Evolutionary conservation across 495 filamentous ascomycete species (phyloP), one percentile per base, ranked within the genome.

Genomic region (Collariella sp.): DNA sequence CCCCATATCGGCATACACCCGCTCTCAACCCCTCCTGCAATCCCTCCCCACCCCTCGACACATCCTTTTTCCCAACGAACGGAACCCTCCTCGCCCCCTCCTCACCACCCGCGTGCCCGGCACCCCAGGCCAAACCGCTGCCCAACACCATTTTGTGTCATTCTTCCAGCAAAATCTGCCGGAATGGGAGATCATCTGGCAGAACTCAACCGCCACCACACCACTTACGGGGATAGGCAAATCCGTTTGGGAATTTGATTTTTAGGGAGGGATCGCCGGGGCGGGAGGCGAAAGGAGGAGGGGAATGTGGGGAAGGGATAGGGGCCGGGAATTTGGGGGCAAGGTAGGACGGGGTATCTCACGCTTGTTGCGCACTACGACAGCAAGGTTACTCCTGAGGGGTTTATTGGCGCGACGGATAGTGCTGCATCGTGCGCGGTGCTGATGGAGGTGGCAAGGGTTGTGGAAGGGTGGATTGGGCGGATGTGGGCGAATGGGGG

Each of bases 291-390:
- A 67, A 75, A 7, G 34, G 35, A n/a, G 7, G 52, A 62, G 71
- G 1, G 91, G 91, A 0, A 80, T n/a, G n/a, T n/a, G n/a, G n/a
- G n/a, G n/a, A n/a, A n/a, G n/a, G n/a, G n/a, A n/a, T n/a, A n/a
- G n/a, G n/a, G n/a, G n/a, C n/a, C n/a, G n/a, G n/a, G n/a, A n/a
- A n/a, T n/a, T n/a, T n/a, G n/a, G n/a, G n/a, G n/a, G n/a, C n/a
- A n/a, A n/a, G n/a, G n/a, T n/a, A n/a, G 89, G 50, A 80, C 85
- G 6, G 80, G 81, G 26, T 71, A 84, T 16, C 66, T 95, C 51
- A 87, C 88, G 18, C 74, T 95, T n/a, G 91, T 88, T n/a, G 91
- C 91, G 46, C 91, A 96, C 67, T 95, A 94, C 64, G 91, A 96
- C 60, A 87, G 82, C 61, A 86, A 89, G 67, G 72, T 84, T 65